phyloP scores from a whole-genome alignment of 345 rosid genomes.

The Eucalyptus leucophloia region DNA sequence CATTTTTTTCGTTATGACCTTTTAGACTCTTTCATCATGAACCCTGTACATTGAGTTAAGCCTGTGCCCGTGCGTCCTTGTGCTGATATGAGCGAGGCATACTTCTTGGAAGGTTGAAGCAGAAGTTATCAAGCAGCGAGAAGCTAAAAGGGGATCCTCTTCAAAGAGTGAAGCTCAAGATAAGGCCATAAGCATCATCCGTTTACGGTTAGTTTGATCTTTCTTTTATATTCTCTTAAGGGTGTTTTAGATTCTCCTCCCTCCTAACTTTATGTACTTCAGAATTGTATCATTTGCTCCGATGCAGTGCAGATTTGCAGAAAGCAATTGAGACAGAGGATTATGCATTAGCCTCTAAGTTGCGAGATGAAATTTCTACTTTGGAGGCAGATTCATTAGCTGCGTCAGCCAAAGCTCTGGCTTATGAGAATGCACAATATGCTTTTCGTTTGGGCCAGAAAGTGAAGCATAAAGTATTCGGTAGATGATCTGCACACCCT shows the following conservation, averaged over 20 bases:
- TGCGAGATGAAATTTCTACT: conserved; percentile 66
- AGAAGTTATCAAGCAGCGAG: conserved; percentile 56
- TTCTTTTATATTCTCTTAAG: neutral
- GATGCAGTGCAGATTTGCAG: conserved; percentile 64
- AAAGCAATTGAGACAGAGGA: conserved; percentile 71
- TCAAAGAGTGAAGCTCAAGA: conserved; percentile 97
- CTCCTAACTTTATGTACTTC: neutral
- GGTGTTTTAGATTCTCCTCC: neutral
- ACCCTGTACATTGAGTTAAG: neutral
- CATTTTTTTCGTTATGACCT: neutral
- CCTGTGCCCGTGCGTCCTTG: neutral
- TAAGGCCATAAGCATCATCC: conserved; percentile 58
- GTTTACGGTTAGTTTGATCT: conserved; percentile 48
- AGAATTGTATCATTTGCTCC: neutral
- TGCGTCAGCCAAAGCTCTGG: conserved; percentile 79
- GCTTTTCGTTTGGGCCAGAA: conserved; percentile 92
- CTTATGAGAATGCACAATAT: conserved; percentile 61
- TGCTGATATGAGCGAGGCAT: neutral
- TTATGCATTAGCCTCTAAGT: conserved; percentile 64
- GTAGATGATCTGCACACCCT: conserved; percentile 13
- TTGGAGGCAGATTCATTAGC: conserved; percentile 83
- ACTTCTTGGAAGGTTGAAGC: conserved; percentile 65
- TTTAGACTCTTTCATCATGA: neutral
- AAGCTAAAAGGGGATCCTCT: conserved; percentile 64
- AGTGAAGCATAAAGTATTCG: conserved; percentile 67